These are phyloP conservation scores for Venturia carpophila DNA, from an alignment of 2,329 filamentous ascomycete genomes.

Conservation along the genomic window DNA sequence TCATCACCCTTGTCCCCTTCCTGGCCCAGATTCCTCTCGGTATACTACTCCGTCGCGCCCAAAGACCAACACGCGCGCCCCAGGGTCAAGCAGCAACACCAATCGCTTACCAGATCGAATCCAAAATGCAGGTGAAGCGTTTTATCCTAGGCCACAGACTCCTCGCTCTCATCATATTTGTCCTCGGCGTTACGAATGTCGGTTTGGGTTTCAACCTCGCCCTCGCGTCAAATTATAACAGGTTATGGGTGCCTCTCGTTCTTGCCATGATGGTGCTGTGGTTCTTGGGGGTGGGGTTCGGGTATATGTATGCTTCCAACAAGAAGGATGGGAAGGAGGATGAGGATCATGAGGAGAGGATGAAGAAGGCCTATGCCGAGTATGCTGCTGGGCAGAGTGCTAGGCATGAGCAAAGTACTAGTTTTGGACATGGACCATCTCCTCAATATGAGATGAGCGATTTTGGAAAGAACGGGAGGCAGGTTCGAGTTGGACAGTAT, in stretches of 20 bases:
- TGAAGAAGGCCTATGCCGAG: constrained; percentile 12
- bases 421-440: background rate
- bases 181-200: background rate
- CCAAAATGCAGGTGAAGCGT: background rate
- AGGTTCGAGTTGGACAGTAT: background rate
- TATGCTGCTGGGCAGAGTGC: background rate
- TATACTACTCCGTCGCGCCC: background rate
- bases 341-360: background rate
- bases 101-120: background rate
- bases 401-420: background rate
- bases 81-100: background rate
- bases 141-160: background rate
- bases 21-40: constrained; percentile 7
- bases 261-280: background rate
- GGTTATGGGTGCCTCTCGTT: background rate
- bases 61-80: background rate
- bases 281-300: background rate
- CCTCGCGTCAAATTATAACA: constrained; percentile 3
- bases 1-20: background rate
- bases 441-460: background rate
- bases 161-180: background rate
- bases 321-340: constrained; percentile 11
- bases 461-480: constrained; percentile 3
- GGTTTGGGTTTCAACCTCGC: constrained; percentile 8
- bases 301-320: constrained; percentile 4